Evolutionary conservation across 148 eudicot species (phyloP).

Genomic region (Cornus florida): DNA sequence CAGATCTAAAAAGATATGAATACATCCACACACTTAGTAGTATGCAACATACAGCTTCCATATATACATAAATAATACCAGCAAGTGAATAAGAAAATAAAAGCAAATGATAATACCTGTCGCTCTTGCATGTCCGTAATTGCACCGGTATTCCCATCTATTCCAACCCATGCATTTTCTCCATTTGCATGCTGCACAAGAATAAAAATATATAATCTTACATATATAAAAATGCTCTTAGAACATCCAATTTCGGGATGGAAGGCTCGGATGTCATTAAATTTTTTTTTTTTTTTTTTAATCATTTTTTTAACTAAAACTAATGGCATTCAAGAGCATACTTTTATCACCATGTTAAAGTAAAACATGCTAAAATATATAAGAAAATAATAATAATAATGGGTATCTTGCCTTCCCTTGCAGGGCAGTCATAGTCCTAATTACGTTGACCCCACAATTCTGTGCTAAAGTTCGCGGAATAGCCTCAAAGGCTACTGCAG

Average conservation of each 20-base stretch:
- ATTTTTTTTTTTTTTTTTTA: too few species aligned
- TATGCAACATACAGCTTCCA: neutral
- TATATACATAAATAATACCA: neutral
- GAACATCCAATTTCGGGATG: neutral
- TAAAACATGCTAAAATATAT: neutral
- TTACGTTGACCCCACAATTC: slow-evolving; percentile 95
- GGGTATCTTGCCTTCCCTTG: slow-evolving; percentile 70
- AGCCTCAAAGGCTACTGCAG: slow-evolving; percentile 94
- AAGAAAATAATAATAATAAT: neutral
- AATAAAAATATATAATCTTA: neutral
- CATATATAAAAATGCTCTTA: neutral
- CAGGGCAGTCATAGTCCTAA: slow-evolving; percentile 90
- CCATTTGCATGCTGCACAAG: slow-evolving; percentile 79
- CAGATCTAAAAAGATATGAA: slow-evolving; percentile 55
- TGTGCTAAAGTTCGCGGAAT: slow-evolving; percentile 96
- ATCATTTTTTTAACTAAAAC: too few species aligned
- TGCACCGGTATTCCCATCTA: slow-evolving; percentile 93
- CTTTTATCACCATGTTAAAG: neutral
- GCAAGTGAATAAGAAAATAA: neutral
- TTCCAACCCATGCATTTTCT: slow-evolving; percentile 94
- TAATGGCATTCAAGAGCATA: neutral
- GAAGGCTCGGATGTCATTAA: too few species aligned
- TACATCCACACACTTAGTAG: neutral
- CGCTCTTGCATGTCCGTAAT: slow-evolving; percentile 84
- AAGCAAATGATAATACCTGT: slow-evolving; percentile 42